Evolutionary conservation across 2,329 filamentous ascomycete species (phyloP).

Genomic region (Scedosporium minutisporum): DNA sequence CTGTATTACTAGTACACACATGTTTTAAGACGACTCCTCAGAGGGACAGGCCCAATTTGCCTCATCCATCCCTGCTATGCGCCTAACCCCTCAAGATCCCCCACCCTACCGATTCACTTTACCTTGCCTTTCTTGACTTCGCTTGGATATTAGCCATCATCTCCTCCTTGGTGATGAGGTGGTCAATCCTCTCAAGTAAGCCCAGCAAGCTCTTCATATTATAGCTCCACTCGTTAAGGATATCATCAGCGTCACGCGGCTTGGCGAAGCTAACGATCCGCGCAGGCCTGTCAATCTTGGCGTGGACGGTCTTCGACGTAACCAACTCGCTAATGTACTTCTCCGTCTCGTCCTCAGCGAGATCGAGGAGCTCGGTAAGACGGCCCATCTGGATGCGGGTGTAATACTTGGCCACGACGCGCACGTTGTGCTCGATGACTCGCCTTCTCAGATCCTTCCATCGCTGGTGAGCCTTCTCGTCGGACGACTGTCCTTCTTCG

Average conservation of each 20-base stretch:
- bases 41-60: not conserved
- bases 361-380: conserved; percentile 80
- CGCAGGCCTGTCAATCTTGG: conserved; percentile 92
- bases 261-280: conserved; percentile 90
- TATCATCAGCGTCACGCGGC: conserved; percentile 87
- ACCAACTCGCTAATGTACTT: conserved; percentile 98
- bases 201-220: conserved; percentile 94
- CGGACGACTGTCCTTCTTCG: conserved; percentile 51
- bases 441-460: conserved; percentile 96
- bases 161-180: conserved; percentile 98
- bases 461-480: conserved; percentile 72
- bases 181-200: conserved; percentile 82
- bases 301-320: conserved; percentile 94
- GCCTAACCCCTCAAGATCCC: not conserved
- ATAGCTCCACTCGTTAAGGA: conserved; percentile 95
- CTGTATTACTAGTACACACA: conserved; percentile 1
- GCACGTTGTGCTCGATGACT: conserved; percentile 98
- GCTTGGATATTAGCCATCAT: conserved; percentile 99
- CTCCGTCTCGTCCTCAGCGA: conserved; percentile 92
- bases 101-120: not conserved
- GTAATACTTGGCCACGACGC: conserved; percentile 97
- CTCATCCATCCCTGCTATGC: conserved; percentile 2
- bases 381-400: conserved; percentile 91
- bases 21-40: not conserved
- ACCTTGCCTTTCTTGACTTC: conserved; percentile 21